Percentiles rank a stretch among this genome's conserved stretches.
phyloP scores from a whole-genome alignment of 169 alveolate species.

The Eimeria maxima region DNA sequence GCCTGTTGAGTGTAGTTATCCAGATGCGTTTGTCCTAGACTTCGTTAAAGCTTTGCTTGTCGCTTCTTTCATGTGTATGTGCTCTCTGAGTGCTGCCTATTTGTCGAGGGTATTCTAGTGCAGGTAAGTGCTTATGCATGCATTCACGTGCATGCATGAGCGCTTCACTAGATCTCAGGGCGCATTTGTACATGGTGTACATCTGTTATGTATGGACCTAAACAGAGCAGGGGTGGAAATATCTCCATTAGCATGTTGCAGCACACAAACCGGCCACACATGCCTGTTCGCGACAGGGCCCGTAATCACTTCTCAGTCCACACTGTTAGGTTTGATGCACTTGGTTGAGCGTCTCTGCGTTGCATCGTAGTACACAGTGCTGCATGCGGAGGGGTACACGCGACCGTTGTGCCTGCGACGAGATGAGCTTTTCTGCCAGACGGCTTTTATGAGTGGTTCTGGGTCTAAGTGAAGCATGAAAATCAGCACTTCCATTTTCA shows the following conservation, averaged over 20 bases:
- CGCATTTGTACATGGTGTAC: neutral
- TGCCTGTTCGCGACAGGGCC: neutral
- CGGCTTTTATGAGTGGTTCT: neutral
- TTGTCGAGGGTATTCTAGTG: neutral
- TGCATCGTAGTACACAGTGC: neutral
- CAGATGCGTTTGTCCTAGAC: neutral
- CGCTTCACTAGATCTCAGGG: neutral
- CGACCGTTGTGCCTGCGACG: neutral
- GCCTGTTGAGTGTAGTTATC: neutral
- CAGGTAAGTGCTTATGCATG: neutral
- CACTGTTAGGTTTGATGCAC: neutral
- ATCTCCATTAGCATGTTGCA: neutral
- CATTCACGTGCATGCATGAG: neutral
- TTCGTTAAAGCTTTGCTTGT: neutral
- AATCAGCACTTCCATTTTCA: neutral
- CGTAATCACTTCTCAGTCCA: neutral
- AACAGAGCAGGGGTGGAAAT: neutral
- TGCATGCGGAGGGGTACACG: neutral
- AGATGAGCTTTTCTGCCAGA: neutral
- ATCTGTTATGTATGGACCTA: neutral
- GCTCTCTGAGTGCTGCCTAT: neutral
- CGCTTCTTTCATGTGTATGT: neutral
- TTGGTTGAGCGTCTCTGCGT: neutral
- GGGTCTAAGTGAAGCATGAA: neutral
- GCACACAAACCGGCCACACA: neutral